Evolutionary conservation across 495 filamentous ascomycete species (phyloP).

Genomic region (Aspergillus incahuasiensis): DNA sequence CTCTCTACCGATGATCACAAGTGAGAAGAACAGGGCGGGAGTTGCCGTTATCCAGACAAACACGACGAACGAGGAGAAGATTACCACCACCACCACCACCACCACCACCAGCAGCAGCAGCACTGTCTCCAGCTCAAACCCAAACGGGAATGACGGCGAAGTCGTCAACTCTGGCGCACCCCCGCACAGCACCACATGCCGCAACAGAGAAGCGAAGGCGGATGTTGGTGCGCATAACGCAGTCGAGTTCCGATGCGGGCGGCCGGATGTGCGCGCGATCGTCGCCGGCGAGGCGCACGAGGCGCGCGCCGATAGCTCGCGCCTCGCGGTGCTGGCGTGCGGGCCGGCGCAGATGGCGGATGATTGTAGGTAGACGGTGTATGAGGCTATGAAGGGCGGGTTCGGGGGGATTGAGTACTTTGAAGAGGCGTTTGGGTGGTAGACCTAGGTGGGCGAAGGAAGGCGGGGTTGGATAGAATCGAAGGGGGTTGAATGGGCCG

Average conservation of each 20-base stretch:
- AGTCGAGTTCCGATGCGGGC: background rate
- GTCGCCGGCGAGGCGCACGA: slow-evolving; percentile 13
- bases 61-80: too few species aligned
- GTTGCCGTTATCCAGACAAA: background rate
- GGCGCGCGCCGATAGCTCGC: slow-evolving; percentile 10
- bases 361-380: slow-evolving; percentile 27
- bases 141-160: too few species aligned
- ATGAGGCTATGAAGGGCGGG: slow-evolving; percentile 18
- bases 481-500: too few species aligned
- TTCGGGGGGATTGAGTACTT: slow-evolving; percentile 21
- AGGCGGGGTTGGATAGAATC: too few species aligned
- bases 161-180: background rate
- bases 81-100: too few species aligned
- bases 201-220: background rate
- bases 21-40: background rate
- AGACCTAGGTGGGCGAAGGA: too few species aligned
- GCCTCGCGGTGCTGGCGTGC: slow-evolving; percentile 37
- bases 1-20: background rate
- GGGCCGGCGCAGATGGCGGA: slow-evolving; percentile 39
- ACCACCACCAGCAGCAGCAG: too few species aligned
- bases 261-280: background rate
- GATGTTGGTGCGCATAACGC: background rate
- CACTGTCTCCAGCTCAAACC: too few species aligned
- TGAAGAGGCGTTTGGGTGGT: slow-evolving; percentile 26
- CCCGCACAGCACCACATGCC: too few species aligned